A percentile compares a stretch with the other conserved stretches of the same genome.
Conservation (phyloP, 1,284 basidiomycete genomes). For the Inonotus obliquus region DNA sequence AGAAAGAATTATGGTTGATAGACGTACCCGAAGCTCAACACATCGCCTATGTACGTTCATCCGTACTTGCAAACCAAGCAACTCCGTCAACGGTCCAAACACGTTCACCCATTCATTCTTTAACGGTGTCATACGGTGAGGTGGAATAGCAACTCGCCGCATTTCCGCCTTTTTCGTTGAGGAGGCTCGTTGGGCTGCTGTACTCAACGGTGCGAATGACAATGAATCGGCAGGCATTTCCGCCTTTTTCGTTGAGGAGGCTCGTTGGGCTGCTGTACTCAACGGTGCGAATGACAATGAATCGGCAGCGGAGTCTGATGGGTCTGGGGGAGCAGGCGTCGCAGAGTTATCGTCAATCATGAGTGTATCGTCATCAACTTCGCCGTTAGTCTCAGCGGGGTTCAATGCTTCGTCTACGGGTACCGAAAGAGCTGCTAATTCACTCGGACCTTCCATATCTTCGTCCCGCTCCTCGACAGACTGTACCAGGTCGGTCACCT, state of each 20-base stretch:
- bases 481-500: neutral
- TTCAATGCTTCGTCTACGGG: neutral
- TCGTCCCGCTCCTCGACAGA: conserved; percentile 9
- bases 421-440: neutral
- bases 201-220: conserved; percentile 60
- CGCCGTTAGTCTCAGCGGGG: conserved; percentile 1
- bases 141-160: conserved; percentile 85
- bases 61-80: conserved; percentile 89
- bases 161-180: conserved; percentile 68
- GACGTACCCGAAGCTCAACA: conserved; percentile 87
- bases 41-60: conserved; percentile 91
- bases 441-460: conserved; percentile 7
- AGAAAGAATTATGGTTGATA: conserved; percentile 1
- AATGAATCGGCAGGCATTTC: conserved; percentile 50
- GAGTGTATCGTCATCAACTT: conserved; percentile 50
- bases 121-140: conserved; percentile 95
- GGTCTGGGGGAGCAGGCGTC: conserved; percentile 29
- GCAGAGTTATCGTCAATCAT: conserved; percentile 54
- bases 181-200: conserved; percentile 48
- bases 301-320: conserved; percentile 28
- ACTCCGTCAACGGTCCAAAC: conserved; percentile 94
- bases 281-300: conserved; percentile 66
- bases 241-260: conserved; percentile 54
- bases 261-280: conserved; percentile 49
- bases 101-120: conserved; percentile 98